Conservation (phyloP, 306 rosid genomes). For the Alnus rubra region DNA sequence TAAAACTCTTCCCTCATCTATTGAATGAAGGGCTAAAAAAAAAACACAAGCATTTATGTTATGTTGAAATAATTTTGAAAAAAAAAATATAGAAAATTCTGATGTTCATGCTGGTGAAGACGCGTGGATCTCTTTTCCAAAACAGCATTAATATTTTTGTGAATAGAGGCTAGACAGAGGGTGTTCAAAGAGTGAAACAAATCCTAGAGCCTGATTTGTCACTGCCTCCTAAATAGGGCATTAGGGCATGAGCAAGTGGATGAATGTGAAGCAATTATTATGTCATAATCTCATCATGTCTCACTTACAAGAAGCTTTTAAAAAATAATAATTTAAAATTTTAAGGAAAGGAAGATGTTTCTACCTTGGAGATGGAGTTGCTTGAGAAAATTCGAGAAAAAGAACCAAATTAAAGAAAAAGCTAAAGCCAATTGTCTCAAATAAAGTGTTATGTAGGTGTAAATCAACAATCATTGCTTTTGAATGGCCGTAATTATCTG, state of each 20-base stretch:
- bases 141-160: too few species aligned
- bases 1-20: too few species aligned
- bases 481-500: slow-evolving; percentile 37
- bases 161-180: too few species aligned
- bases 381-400: slow-evolving; percentile 14
- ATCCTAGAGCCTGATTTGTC: too few species aligned
- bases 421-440: slow-evolving; percentile 33
- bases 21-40: too few species aligned
- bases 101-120: too few species aligned
- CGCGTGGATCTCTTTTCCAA: too few species aligned
- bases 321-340: not conserved
- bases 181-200: too few species aligned
- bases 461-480: slow-evolving; percentile 44
- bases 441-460: slow-evolving; percentile 34
- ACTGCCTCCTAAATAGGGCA: too few species aligned
- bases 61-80: too few species aligned
- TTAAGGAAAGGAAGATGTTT: not conserved
- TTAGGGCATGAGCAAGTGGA: not conserved
- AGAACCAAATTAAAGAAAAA: slow-evolving; percentile 26
- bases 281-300: not conserved
- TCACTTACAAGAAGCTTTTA: not conserved
- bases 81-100: too few species aligned
- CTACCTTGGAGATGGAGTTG: slow-evolving; percentile 2
- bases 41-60: too few species aligned
- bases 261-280: not conserved